Conservation (phyloP, 2,329 filamentous ascomycete species). For the Colletotrichum sp. region DNA sequence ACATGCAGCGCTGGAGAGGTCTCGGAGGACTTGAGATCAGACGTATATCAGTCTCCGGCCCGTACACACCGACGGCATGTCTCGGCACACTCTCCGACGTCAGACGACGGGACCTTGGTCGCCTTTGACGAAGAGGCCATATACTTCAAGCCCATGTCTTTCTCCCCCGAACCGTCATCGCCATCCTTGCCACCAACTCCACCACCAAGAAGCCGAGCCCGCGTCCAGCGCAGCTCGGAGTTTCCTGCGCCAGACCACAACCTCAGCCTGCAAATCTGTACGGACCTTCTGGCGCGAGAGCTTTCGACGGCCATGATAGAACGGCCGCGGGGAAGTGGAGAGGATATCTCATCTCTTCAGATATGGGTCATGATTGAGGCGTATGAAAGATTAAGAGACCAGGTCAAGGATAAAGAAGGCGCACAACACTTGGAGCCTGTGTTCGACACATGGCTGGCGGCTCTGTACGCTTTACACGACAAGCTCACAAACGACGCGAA, state of each 20-base stretch:
- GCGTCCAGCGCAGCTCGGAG: neutral
- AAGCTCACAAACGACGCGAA: slow-evolving; percentile 35
- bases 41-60: neutral
- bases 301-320: slow-evolving; percentile 47
- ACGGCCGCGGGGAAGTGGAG: slow-evolving; percentile 24
- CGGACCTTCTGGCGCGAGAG: slow-evolving; percentile 56
- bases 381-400: slow-evolving; percentile 58
- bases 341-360: slow-evolving; percentile 52
- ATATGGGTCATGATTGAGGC: slow-evolving; percentile 65
- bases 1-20: neutral
- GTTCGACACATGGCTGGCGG: slow-evolving; percentile 57
- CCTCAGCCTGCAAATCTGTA: slow-evolving; percentile 53
- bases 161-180: slow-evolving; percentile 38
- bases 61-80: neutral
- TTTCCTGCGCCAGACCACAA: slow-evolving; percentile 29
- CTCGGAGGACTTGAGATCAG: neutral
- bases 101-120: slow-evolving; percentile 52
- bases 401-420: slow-evolving; percentile 30
- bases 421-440: slow-evolving; percentile 41
- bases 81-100: slow-evolving; percentile 36
- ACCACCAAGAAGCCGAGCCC: slow-evolving; percentile 21
- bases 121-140: slow-evolving; percentile 52
- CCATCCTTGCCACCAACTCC: slow-evolving; percentile 34
- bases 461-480: slow-evolving; percentile 54
- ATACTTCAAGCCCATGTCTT: slow-evolving; percentile 51